Percentiles rank a stretch among this genome's conserved stretches.
These are phyloP conservation scores for Zymoseptoria crescenta DNA, from an alignment of 2,329 filamentous ascomycete genomes.

Conservation along the genomic window DNA sequence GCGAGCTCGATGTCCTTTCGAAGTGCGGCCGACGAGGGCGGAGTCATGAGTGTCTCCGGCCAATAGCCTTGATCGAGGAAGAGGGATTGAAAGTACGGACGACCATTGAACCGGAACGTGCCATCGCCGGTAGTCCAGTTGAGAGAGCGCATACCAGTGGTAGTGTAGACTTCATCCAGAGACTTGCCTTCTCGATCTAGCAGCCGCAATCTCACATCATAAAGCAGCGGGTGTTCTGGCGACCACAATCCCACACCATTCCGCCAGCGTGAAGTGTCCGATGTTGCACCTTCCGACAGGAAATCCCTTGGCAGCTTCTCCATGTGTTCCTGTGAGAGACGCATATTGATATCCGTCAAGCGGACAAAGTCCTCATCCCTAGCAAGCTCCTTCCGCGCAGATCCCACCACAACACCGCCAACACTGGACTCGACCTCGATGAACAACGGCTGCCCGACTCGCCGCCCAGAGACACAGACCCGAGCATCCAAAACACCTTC, in stretches of 20 bases:
- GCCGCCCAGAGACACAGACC: constrained; percentile 44
- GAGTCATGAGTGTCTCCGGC: constrained; percentile 54
- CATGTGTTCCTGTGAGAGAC: constrained; percentile 38
- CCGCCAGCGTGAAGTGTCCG: constrained; percentile 40
- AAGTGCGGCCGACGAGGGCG: constrained; percentile 41
- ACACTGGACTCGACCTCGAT: constrained; percentile 50
- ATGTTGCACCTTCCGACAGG: constrained; percentile 29
- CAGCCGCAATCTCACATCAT: constrained; percentile 49
- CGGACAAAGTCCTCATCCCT: constrained; percentile 43
- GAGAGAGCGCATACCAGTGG: constrained; percentile 53
- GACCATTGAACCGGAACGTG: constrained; percentile 52
- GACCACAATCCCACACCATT: constrained; percentile 56
- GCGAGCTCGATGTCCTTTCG: constrained; percentile 48
- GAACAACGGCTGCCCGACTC: constrained; percentile 39
- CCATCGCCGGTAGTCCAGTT: constrained; percentile 52
- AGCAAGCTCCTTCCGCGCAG: constrained; percentile 37
- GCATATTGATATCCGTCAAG: constrained; percentile 42
- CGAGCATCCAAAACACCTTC: constrained; percentile 45
- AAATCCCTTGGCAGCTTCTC: constrained; percentile 35
- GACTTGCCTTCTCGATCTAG: constrained; percentile 34
- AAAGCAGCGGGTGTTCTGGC: constrained; percentile 50
- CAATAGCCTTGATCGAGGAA: constrained; percentile 58
- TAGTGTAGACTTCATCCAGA: constrained; percentile 52
- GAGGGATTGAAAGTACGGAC: constrained; percentile 53
- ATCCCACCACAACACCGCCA: constrained; percentile 42